Percentiles rank a stretch among this genome's conserved stretches.
phyloP scores from a whole-genome alignment of 2,329 filamentous ascomycete species.

The Penicillium psychrosexuale region DNA sequence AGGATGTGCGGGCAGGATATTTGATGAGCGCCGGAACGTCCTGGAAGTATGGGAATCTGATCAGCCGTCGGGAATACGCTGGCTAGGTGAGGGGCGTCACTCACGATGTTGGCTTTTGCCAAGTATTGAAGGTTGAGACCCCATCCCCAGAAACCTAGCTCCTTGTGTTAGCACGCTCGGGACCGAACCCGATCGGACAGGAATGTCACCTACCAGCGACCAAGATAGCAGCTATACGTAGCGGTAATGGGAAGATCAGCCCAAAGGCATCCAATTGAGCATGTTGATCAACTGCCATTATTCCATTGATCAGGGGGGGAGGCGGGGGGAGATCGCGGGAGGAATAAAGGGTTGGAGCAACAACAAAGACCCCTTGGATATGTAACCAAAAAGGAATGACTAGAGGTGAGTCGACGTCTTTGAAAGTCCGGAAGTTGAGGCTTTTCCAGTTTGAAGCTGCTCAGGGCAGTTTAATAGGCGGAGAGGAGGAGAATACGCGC shows the following conservation, averaged over 20 bases:
- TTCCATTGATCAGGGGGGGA: conserved; percentile 33
- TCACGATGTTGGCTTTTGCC: conserved; percentile 68
- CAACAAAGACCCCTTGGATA: conserved; percentile 11
- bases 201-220: conserved; percentile 65
- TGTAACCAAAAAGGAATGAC: conserved; percentile 32
- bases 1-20: conserved; percentile 72
- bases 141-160: conserved; percentile 88
- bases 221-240: conserved; percentile 79
- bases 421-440: conserved; percentile 8
- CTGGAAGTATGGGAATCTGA: conserved; percentile 35
- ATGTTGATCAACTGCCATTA: conserved; percentile 42
- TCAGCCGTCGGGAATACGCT: neutral
- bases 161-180: conserved; percentile 11
- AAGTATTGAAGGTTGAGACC: conserved; percentile 88
- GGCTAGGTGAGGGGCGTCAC: conserved; percentile 23
- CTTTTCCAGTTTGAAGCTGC: conserved; percentile 14
- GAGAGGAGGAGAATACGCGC: conserved; percentile 10
- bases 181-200: neutral
- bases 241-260: conserved; percentile 81
- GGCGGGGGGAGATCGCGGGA: conserved; percentile 2
- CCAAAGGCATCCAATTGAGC: conserved; percentile 74
- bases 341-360: conserved; percentile 1
- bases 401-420: conserved; percentile 28
- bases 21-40: conserved; percentile 82
- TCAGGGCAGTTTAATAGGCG: conserved; percentile 21